Evolutionary conservation across 2,329 filamentous ascomycete genomes (phyloP).

Genomic region (Fusarium nisikadoi): DNA sequence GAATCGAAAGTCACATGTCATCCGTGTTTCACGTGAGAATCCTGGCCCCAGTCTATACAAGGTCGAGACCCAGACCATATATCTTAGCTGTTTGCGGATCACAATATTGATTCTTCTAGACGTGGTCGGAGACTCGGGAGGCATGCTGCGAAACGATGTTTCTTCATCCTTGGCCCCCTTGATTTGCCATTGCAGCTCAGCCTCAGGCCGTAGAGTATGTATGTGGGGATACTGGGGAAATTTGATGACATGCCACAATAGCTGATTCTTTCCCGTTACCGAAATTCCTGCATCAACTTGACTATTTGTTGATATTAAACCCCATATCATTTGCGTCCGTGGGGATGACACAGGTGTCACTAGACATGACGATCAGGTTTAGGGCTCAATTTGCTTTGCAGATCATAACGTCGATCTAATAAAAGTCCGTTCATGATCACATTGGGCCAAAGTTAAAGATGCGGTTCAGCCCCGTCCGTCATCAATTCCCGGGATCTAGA

Average conservation of each 20-base stretch:
- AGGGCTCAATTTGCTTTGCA: not conserved
- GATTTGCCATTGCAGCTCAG: slow-evolving; percentile 11
- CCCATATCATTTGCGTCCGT: not conserved
- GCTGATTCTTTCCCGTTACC: slow-evolving; percentile 4
- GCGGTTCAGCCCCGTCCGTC: slow-evolving; percentile 6
- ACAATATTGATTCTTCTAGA: slow-evolving; percentile 8
- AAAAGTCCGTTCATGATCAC: not conserved
- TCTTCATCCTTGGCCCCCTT: slow-evolving; percentile 2
- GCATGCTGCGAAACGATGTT: not conserved
- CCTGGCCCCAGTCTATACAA: not conserved
- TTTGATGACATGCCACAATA: slow-evolving; percentile 19
- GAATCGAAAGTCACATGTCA: not conserved
- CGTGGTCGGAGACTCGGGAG: not conserved
- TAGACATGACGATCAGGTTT: not conserved
- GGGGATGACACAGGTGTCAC: not conserved
- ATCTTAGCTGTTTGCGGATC: slow-evolving; percentile 2
- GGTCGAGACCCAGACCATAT: not conserved
- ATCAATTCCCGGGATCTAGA: not conserved
- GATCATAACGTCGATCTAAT: slow-evolving; percentile 9
- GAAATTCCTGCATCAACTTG: slow-evolving; percentile 2
- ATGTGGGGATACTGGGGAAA: slow-evolving; percentile 27
- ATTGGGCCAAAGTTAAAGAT: slow-evolving; percentile 2
- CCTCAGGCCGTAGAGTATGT: not conserved
- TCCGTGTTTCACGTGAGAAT: not conserved
- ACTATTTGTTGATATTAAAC: not conserved